These are phyloP conservation scores for Herpetomonas tarakana DNA, from an alignment of 208 protist species.

Conservation along the genomic window DNA sequence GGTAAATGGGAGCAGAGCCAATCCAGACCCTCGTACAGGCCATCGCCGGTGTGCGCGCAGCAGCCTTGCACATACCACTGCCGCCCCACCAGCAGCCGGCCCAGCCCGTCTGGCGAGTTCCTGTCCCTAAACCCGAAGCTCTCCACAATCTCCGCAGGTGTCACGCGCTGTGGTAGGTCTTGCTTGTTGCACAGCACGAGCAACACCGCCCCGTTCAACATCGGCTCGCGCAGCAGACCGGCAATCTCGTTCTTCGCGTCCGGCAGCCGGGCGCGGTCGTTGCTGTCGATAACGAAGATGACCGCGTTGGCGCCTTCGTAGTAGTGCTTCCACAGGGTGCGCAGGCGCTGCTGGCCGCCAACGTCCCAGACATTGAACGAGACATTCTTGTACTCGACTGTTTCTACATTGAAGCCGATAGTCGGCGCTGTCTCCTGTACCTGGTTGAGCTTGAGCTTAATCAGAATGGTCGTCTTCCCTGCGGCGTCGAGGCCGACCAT, in stretches of 20 bases:
- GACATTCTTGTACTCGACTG: slow-evolving; percentile 97
- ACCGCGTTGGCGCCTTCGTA: slow-evolving; percentile 94
- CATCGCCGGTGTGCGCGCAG: slow-evolving; percentile 95
- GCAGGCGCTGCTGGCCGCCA: slow-evolving; percentile 95
- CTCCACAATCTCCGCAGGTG: slow-evolving; percentile 57
- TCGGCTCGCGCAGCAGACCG: slow-evolving; percentile 76
- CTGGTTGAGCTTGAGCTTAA: slow-evolving; percentile 97
- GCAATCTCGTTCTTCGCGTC: slow-evolving; percentile 81
- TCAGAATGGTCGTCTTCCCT: slow-evolving; percentile 98
- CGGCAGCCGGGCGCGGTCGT: slow-evolving; percentile 78
- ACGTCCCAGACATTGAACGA: slow-evolving; percentile 98
- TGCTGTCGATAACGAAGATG: slow-evolving; percentile 95
- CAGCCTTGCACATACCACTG: slow-evolving; percentile 95
- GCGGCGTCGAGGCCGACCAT: slow-evolving; percentile 96
- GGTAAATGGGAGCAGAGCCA: slow-evolving; percentile 91
- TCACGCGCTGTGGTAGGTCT: slow-evolving; percentile 75
- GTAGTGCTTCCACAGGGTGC: slow-evolving; percentile 96
- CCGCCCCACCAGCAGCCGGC: slow-evolving; percentile 27
- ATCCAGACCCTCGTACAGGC: slow-evolving; percentile 96
- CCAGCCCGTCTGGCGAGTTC: slow-evolving; percentile 23
- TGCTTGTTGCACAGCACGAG: slow-evolving; percentile 97
- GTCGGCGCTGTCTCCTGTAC: slow-evolving; percentile 97
- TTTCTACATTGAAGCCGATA: slow-evolving; percentile 98
- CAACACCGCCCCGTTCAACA: slow-evolving; percentile 75
- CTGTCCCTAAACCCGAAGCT: slow-evolving; percentile 45